Evolutionary conservation across 2,329 filamentous ascomycete species (phyloP), one percentile per base, ranked within the genome.

Genomic region (Zymoseptoria crescenta): DNA sequence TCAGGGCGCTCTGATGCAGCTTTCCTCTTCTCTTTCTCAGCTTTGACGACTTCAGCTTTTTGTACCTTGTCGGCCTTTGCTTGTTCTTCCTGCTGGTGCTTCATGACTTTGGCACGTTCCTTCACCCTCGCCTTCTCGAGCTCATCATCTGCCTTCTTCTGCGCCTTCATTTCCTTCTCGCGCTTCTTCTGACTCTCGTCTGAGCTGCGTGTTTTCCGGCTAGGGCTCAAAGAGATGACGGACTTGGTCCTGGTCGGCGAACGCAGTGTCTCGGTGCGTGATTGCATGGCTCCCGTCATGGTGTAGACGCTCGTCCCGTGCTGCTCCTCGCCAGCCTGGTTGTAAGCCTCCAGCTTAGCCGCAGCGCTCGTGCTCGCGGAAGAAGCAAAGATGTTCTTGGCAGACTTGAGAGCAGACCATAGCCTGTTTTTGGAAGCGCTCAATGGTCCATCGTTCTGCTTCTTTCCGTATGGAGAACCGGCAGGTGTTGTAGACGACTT

Each of bases 371-470:
- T 73, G 51, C 80, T 78, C 59, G 80, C 83, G 62, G 82, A 93
- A 65, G 88, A 95, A 19, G 87, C 90, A 63, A 96, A 87, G 54
- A 96, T 83, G 13, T 87, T 89, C 73, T 89, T 93, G 3, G 92
- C 94, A 57, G 87, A 89, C 74, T 91, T 92, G 67, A 96, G 79
- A 60, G 96, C 91, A 8, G 92, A 96, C 52, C 93, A 95, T 53
- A 97, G 80, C 72, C 91, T 95, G 69, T 89, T 90, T 76, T 96
- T 97, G 28, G 94, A 92, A 55, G 94, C 91, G 74, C 92, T 96
- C 60, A 96, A 75, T 4, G 91, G 91, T 59, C 88, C 93, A 65
- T 95, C 91, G 72, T 63, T 81, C 76, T 72, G 82, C 76, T 72
- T 81, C 68, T 74, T 78, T 58, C 68, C 68, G 66, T 65, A 67